These are phyloP conservation scores for Huntiella bhutanensis DNA, from an alignment of 2,329 filamentous ascomycete genomes.

Conservation along the genomic window DNA sequence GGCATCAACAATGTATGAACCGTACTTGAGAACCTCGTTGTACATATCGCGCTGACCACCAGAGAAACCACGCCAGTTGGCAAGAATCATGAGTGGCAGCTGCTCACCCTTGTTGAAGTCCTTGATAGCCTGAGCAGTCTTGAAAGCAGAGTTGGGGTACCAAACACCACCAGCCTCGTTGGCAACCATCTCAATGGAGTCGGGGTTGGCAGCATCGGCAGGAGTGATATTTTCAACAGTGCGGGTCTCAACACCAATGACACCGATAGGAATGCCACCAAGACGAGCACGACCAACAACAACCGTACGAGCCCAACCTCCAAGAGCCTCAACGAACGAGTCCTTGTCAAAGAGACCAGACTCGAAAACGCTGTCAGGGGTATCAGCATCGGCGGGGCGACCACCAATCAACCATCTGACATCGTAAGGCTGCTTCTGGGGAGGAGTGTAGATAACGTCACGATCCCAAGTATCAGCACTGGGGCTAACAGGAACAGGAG, in stretches of 20 bases:
- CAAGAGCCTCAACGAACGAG: constrained; percentile 91
- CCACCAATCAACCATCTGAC: constrained; percentile 85
- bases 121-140: constrained; percentile 95
- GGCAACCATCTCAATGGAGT: constrained; percentile 87
- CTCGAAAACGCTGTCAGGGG: constrained; percentile 53
- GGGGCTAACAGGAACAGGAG: constrained; percentile 79
- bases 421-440: constrained; percentile 69
- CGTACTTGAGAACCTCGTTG: constrained; percentile 99
- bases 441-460: constrained; percentile 64
- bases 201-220: constrained; percentile 91
- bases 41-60: constrained; percentile 99
- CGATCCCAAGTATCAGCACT: constrained; percentile 81
- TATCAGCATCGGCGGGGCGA: constrained; percentile 35
- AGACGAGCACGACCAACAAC: constrained; percentile 92
- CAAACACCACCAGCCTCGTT: constrained; percentile 97
- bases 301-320: constrained; percentile 91
- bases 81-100: constrained; percentile 93
- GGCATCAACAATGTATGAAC: constrained; percentile 95
- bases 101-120: constrained; percentile 99
- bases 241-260: constrained; percentile 90
- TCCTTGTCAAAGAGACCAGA: constrained; percentile 88
- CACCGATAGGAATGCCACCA: constrained; percentile 93
- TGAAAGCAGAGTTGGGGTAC: constrained; percentile 99
- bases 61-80: constrained; percentile 99
- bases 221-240: constrained; percentile 93